These are phyloP conservation scores for Oryza coarctata DNA, from an alignment of 176 grass and related monocot species.

Conservation along the genomic window DNA sequence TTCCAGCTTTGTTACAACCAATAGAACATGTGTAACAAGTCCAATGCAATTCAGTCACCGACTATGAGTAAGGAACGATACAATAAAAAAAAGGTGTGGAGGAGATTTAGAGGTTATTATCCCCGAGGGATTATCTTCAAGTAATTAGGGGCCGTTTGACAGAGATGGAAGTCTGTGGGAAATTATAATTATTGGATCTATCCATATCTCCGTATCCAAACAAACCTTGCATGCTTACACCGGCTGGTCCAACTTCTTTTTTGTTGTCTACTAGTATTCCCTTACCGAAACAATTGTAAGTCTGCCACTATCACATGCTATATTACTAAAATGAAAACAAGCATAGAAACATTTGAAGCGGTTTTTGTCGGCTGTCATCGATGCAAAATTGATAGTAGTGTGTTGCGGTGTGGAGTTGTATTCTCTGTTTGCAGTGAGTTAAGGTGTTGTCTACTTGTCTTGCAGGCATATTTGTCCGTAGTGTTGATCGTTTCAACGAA, in stretches of 20 bases:
- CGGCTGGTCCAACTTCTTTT: neutral
- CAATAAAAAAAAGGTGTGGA: neutral
- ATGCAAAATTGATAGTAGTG: neutral
- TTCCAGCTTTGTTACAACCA: neutral
- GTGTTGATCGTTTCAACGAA: constrained; percentile 76
- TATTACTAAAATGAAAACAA: neutral
- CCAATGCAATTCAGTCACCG: neutral
- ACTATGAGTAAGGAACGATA: neutral
- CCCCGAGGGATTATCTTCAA: neutral
- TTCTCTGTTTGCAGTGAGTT: neutral
- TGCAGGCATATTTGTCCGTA: constrained; percentile 82
- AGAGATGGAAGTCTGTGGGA: neutral
- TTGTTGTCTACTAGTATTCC: neutral
- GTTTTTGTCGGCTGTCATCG: neutral
- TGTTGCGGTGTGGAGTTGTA: neutral
- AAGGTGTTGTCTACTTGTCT: constrained; percentile 12
- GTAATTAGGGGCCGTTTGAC: neutral
- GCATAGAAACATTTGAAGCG: neutral
- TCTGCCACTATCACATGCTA: neutral
- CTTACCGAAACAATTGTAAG: neutral
- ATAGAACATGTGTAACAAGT: neutral
- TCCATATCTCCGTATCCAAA: neutral
- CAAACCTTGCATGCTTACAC: neutral
- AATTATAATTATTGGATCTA: neutral
- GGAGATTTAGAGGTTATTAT: neutral